Evolutionary conservation across 306 rosid species (phyloP), one percentile per base, ranked within the genome.

Genomic region (Lotus japonicus): DNA sequence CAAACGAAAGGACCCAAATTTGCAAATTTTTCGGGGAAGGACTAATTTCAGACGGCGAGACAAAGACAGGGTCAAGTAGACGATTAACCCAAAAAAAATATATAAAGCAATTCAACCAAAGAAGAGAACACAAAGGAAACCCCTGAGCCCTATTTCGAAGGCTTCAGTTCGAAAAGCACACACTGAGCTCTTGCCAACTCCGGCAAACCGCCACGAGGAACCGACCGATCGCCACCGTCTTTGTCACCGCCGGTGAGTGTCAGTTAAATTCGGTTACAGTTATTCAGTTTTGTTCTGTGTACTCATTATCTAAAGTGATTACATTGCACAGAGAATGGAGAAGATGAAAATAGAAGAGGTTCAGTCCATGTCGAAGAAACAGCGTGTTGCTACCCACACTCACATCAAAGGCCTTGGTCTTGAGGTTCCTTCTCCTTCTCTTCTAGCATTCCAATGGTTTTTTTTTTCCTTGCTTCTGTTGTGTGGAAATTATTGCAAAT

Each of bases 341-440:
- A 92, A 68, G 82, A 84, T 89, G 83, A 87, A 70, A 61, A 89
- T 92, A 42, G 97, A 92, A 73, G 97, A 87, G 80, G 92, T 92
- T 58, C 97, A 92, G 57, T 92, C 97, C 0, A 89, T 94, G 5
- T 87, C 83, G 11, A 92, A 89, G 89, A 92, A 85, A 83, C 96
- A 82, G 72, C 83, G 83, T 23, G 80, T 82, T 59, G 83, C 83
- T 8, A 82, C 80, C 0, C 83, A 82, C 12, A 82, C 83, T 4
- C 86, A 92, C 78, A 92, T 92, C 58, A 92, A 87, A 84, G 97
- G 96, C 77, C 83, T 92, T 18, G 97, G 97, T 57, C 97, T 92
- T 19, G 96, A 92, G 95, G 97, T 88, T 45, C 9, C 33, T 63
- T 42, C 57, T 60, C 7, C 54, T 77, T 64, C 77, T 57, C 64